phyloP scores from a whole-genome alignment of 306 rosid species.

The Cicer yamashitae region DNA sequence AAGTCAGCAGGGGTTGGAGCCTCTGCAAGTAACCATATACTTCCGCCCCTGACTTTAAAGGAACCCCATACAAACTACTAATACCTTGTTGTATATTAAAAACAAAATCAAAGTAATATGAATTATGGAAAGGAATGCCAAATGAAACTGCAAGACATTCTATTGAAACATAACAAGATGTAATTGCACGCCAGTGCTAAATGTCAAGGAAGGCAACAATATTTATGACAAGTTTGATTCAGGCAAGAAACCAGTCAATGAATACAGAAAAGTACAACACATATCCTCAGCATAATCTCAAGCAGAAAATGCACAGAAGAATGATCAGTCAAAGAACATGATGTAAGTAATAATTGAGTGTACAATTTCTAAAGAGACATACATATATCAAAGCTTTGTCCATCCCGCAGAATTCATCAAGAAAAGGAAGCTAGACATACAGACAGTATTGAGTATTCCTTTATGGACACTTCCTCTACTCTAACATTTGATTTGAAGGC shows the following conservation, averaged over 20 bases:
- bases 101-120: not conserved
- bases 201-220: no score
- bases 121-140: not conserved
- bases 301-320: slow-evolving; percentile 37
- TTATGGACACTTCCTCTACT: slow-evolving; percentile 46
- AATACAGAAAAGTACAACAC: slow-evolving; percentile 31
- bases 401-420: slow-evolving; percentile 43
- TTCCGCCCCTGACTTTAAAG: no score
- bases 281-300: slow-evolving; percentile 10
- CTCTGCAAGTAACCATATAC: no score
- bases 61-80: not conserved
- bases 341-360: slow-evolving; percentile 23
- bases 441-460: slow-evolving; percentile 48
- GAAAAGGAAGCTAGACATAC: slow-evolving; percentile 43
- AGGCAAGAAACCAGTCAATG: slow-evolving; percentile 23
- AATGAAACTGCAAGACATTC: slow-evolving; percentile 16
- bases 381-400: slow-evolving; percentile 40
- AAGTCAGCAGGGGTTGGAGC: no score
- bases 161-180: slow-evolving; percentile 21
- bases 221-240: not conserved
- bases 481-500: slow-evolving; percentile 36
- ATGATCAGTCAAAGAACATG: slow-evolving; percentile 26
- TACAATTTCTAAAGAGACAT: slow-evolving; percentile 43
- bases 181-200: slow-evolving; percentile 25
- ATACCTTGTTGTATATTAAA: not conserved